Percentiles rank a stretch among this genome's conserved stretches.
These are phyloP conservation scores for Exophiala phaeomuriformis DNA, from an alignment of 2,329 filamentous ascomycete species.

Conservation along the genomic window DNA sequence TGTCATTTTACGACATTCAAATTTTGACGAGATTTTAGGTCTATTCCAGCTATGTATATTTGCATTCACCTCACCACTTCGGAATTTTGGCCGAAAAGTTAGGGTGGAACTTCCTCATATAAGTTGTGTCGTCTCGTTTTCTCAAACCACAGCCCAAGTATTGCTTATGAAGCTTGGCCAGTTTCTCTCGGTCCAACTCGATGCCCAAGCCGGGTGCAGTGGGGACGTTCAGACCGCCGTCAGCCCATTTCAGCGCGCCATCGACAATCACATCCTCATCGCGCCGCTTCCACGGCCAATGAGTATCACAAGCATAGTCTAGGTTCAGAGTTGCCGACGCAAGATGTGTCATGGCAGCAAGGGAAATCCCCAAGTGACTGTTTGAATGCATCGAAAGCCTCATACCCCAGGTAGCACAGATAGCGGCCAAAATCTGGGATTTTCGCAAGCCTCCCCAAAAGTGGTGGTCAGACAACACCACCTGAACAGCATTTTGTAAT, in stretches of 20 bases:
- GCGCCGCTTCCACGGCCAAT: constrained; percentile 42
- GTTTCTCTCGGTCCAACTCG: constrained; percentile 35
- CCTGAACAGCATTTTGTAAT: constrained; percentile 37
- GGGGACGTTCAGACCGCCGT: constrained; percentile 35
- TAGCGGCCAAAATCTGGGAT: constrained; percentile 36
- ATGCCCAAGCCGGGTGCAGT: constrained; percentile 34
- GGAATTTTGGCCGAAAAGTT: constrained; percentile 10
- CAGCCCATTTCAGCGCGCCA: constrained; percentile 34
- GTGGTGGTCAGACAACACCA: constrained; percentile 39
- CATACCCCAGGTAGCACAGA: constrained; percentile 34
- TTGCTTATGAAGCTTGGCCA: constrained; percentile 34
- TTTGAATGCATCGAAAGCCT: constrained; percentile 42
- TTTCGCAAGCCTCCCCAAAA: constrained; percentile 41
- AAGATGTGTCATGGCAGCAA: constrained; percentile 41
- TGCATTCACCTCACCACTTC: constrained; percentile 7
- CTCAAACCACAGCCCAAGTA: constrained; percentile 34
- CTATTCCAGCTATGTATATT: no score
- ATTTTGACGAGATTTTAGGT: no score
- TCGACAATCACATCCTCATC: constrained; percentile 39
- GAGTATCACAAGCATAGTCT: constrained; percentile 41
- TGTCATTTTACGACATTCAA: no score
- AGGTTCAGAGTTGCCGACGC: constrained; percentile 38
- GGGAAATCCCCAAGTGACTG: constrained; percentile 39
- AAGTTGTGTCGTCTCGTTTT: constrained; percentile 12
- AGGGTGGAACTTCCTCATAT: constrained; percentile 12